Conservation (phyloP, 2,329 filamentous ascomycete species). For the Colletotrichum aenigma region DNA sequence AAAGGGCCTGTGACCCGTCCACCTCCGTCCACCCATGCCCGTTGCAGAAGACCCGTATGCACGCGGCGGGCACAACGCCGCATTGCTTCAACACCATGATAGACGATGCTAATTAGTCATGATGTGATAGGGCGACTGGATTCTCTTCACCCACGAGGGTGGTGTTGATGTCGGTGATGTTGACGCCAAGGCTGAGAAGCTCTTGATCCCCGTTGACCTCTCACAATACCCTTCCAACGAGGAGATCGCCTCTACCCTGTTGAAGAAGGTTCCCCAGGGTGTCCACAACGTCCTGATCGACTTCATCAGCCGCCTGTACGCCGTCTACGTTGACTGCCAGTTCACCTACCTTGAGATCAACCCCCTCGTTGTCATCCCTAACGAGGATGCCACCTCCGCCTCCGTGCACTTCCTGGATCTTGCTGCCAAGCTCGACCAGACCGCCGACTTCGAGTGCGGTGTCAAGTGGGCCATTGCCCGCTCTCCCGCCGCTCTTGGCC, state of each 20-base stretch:
- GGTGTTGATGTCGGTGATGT: slow-evolving; percentile 99
- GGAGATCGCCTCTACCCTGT: slow-evolving; percentile 81
- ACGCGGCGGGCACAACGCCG: background rate
- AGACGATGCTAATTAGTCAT: slow-evolving; percentile 10
- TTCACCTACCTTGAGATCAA: slow-evolving; percentile 99
- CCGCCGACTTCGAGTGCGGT: slow-evolving; percentile 98
- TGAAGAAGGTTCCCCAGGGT: slow-evolving; percentile 93
- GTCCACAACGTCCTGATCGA: slow-evolving; percentile 98
- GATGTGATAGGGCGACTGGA: slow-evolving; percentile 86
- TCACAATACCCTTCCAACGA: slow-evolving; percentile 95
- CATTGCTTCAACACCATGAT: background rate
- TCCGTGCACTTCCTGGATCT: slow-evolving; percentile 98
- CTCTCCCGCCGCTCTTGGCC: slow-evolving; percentile 85
- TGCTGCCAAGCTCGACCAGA: slow-evolving; percentile 98
- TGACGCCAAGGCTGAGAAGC: slow-evolving; percentile 98
- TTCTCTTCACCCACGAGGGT: slow-evolving; percentile 99
- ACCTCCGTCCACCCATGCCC: slow-evolving; percentile 7
- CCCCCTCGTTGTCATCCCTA: slow-evolving; percentile 96
- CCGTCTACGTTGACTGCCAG: slow-evolving; percentile 99
- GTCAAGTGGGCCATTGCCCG: slow-evolving; percentile 98
- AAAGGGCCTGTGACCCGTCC: slow-evolving; percentile 22
- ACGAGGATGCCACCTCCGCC: slow-evolving; percentile 87
- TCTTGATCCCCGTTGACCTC: slow-evolving; percentile 95
- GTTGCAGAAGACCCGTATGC: slow-evolving; percentile 1
- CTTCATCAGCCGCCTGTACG: slow-evolving; percentile 98